phyloP scores from a whole-genome alignment of 1,284 basidiomycete genomes.

The Melampsora larici-populina region DNA sequence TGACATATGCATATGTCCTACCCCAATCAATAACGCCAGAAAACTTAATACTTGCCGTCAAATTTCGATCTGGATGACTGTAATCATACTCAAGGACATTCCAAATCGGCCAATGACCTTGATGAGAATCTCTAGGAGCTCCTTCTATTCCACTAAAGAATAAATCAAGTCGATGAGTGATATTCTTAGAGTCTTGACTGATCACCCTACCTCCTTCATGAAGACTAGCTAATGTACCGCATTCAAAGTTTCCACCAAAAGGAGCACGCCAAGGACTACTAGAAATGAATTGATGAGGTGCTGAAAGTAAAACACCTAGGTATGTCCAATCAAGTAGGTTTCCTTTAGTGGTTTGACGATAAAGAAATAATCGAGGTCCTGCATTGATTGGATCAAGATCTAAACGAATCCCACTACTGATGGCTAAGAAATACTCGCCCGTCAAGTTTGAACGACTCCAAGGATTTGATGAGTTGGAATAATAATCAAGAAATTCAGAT shows the following conservation, averaged over 20 bases:
- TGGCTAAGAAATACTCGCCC: conserved; percentile 45
- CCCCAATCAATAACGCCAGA: conserved; percentile 48
- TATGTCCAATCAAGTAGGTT: conserved; percentile 47
- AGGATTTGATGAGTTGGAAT: conserved; percentile 18
- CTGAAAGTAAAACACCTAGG: conserved; percentile 44
- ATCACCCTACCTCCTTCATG: conserved; percentile 44
- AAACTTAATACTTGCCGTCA: conserved; percentile 23
- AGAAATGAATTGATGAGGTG: conserved; percentile 24
- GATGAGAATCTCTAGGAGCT: conserved; percentile 27
- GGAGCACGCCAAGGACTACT: conserved; percentile 46
- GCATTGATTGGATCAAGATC: conserved; percentile 26
- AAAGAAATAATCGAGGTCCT: conserved; percentile 47
- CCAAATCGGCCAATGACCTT: conserved; percentile 46
- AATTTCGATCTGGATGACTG: conserved; percentile 5
- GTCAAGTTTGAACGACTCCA: not conserved
- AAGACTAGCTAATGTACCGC: conserved; percentile 45
- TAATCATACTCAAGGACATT: conserved; percentile 44
- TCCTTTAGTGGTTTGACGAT: conserved; percentile 45
- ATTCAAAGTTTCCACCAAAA: conserved; percentile 47
- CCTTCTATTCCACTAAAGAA: conserved; percentile 46
- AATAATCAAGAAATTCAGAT: conserved; percentile 40
- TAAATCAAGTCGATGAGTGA: conserved; percentile 44
- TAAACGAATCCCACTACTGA: conserved; percentile 47
- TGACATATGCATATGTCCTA: conserved; percentile 46
- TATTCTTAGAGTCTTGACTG: conserved; percentile 10